A percentile compares a stretch with the other conserved stretches of the same genome.
phyloP scores from a whole-genome alignment of 768 basidiomycete genomes.

The Pleurotus ostreatus region DNA sequence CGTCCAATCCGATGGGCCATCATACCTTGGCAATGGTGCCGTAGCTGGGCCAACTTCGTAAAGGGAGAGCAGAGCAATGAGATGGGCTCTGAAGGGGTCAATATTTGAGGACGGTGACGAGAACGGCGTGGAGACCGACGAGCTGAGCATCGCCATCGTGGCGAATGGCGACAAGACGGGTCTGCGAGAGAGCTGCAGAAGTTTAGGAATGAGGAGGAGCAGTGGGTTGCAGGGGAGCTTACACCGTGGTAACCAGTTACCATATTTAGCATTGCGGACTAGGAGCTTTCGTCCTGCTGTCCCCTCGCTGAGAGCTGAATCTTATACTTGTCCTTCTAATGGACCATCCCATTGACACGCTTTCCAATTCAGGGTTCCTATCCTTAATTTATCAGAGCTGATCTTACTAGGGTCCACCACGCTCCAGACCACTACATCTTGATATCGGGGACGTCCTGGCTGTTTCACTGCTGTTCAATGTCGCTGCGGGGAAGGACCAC shows the following conservation, averaged over 20 bases:
- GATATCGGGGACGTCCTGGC: too few relatives aligned
- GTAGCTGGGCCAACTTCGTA: constrained; percentile 47
- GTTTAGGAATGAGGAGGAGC: neutral
- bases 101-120: constrained; percentile 18
- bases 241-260: constrained; percentile 8
- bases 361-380: too few relatives aligned
- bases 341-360: too few relatives aligned
- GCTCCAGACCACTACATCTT: too few relatives aligned
- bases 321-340: too few relatives aligned
- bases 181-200: neutral
- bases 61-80: constrained; percentile 49
- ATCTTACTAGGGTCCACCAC: too few relatives aligned
- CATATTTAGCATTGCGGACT: neutral
- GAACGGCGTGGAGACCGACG: neutral
- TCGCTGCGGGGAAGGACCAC: too few relatives aligned
- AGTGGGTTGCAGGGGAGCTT: neutral
- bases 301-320: too few relatives aligned
- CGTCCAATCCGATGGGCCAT: constrained; percentile 48
- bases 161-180: neutral
- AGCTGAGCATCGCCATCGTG: constrained; percentile 1
- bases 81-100: constrained; percentile 48
- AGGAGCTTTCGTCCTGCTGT: too few relatives aligned
- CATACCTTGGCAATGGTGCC: constrained; percentile 42
- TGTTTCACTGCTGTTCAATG: too few relatives aligned
- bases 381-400: too few relatives aligned